Conservation (phyloP, 1,139 yeast genomes). For the Sugiyamaella xylanicola region DNA sequence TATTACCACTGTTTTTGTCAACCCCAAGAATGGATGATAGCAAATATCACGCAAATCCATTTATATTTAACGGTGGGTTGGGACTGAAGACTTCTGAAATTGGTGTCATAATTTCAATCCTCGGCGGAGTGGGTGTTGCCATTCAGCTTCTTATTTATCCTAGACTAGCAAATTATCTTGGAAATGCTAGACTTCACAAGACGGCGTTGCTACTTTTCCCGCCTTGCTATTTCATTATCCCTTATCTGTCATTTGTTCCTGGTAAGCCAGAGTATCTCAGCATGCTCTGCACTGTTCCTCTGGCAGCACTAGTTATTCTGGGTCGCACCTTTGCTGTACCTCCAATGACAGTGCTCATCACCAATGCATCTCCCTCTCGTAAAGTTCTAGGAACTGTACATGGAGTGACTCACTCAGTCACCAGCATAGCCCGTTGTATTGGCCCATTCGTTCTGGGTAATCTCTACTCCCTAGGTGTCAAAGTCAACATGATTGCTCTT, state of each 20-base stretch:
- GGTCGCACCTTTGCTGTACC: conserved; percentile 40
- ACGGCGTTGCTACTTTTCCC: conserved; percentile 52
- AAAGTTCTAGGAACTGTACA: conserved; percentile 39
- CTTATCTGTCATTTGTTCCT: conserved; percentile 51
- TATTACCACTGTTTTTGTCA: conserved; percentile 62
- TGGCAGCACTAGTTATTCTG: conserved; percentile 31
- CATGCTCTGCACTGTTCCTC: conserved; percentile 33
- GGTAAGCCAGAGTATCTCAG: conserved; percentile 49
- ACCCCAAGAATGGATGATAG: conserved; percentile 46
- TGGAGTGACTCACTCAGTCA: conserved; percentile 42
- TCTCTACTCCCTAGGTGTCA: conserved; percentile 52
- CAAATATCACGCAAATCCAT: conserved; percentile 40
- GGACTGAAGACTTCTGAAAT: conserved; percentile 52
- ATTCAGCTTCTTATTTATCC: conserved; percentile 58
- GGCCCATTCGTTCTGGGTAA: conserved; percentile 62
- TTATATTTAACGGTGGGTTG: conserved; percentile 53
- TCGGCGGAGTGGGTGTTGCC: conserved; percentile 58
- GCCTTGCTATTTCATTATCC: conserved; percentile 52
- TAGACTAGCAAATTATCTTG: conserved; percentile 52
- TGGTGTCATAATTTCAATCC: conserved; percentile 55
- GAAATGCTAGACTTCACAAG: conserved; percentile 52
- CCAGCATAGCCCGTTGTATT: conserved; percentile 56
- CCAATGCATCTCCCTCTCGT: conserved; percentile 37
- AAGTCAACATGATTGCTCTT: conserved; percentile 48
- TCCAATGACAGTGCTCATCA: conserved; percentile 39